phyloP scores from a whole-genome alignment of 306 rosid species.

The Trichosanthes truncata region DNA sequence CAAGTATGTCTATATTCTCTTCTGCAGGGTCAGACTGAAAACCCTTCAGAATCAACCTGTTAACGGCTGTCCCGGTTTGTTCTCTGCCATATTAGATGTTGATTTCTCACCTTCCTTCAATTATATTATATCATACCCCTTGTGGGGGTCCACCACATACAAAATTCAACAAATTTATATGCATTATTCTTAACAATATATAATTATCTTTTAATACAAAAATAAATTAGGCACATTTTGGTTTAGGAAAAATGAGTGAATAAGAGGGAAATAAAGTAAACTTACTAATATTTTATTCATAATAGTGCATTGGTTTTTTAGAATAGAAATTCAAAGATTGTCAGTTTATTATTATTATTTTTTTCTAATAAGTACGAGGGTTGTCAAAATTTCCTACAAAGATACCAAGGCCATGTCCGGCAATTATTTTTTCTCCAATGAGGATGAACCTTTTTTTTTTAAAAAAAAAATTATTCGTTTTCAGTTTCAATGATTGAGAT shows the following conservation, averaged over 20 bases:
- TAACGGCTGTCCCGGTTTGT: slow-evolving; percentile 8
- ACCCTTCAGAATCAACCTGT: background rate
- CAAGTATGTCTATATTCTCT: background rate
- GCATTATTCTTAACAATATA: background rate
- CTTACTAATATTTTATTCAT: no score
- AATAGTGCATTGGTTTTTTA: no score
- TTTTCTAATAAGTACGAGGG: no score
- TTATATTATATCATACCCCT: background rate
- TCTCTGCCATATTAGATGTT: slow-evolving; percentile 4
- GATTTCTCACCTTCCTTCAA: background rate
- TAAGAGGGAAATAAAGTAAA: background rate
- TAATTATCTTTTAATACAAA: no score
- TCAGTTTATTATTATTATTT: no score
- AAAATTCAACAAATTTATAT: background rate
- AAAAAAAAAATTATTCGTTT: no score
- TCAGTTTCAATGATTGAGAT: no score
- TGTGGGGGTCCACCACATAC: background rate
- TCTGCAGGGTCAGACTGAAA: background rate
- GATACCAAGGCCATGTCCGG: no score
- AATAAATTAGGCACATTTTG: background rate
- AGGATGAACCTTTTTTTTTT: no score
- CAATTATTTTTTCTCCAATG: no score
- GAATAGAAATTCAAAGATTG: no score
- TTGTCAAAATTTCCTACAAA: no score
- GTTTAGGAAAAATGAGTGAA: background rate